A percentile compares a stretch with the other conserved stretches of the same genome.
Conservation (phyloP, 2,329 filamentous ascomycete species). For the Atkinsonella texensis region DNA sequence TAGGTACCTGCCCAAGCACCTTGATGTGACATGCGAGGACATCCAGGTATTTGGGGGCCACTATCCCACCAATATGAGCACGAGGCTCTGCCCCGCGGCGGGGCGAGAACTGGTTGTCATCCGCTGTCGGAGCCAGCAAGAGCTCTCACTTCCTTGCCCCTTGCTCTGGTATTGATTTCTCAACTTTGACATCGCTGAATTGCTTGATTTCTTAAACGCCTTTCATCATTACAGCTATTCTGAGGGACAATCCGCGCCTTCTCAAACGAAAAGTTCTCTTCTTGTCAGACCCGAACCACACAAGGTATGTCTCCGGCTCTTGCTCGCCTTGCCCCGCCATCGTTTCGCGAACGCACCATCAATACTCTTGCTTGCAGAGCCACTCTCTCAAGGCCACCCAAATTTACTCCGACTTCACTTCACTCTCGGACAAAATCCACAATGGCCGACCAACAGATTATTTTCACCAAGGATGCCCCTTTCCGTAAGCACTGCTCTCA, state of each 20-base stretch:
- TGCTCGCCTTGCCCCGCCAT: slow-evolving; percentile 10
- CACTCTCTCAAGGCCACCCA: slow-evolving; percentile 7
- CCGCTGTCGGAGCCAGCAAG: not conserved
- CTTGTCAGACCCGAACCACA: not conserved
- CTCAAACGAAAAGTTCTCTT: not conserved
- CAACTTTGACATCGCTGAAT: not conserved
- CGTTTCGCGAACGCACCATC: slow-evolving; percentile 1
- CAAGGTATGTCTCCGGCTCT: slow-evolving; percentile 16
- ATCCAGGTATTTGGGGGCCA: not conserved
- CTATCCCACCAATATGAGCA: too few relatives aligned
- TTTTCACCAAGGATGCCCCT: slow-evolving; percentile 48
- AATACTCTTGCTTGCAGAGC: slow-evolving; percentile 4
- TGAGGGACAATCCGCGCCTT: not conserved
- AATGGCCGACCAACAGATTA: slow-evolving; percentile 35
- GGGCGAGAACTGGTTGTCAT: not conserved
- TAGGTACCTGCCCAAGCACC: not conserved
- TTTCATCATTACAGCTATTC: not conserved
- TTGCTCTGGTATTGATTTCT: not conserved
- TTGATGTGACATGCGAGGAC: not conserved
- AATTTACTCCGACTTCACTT: slow-evolving; percentile 20
- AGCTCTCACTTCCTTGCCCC: not conserved
- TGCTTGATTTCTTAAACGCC: not conserved
- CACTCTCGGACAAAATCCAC: slow-evolving; percentile 22
- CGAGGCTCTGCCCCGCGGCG: slow-evolving; percentile 6
- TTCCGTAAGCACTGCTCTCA: slow-evolving; percentile 32